phyloP scores from a whole-genome alignment of 2,329 filamentous ascomycete species.

The Talaromyces albobiverticillius region DNA sequence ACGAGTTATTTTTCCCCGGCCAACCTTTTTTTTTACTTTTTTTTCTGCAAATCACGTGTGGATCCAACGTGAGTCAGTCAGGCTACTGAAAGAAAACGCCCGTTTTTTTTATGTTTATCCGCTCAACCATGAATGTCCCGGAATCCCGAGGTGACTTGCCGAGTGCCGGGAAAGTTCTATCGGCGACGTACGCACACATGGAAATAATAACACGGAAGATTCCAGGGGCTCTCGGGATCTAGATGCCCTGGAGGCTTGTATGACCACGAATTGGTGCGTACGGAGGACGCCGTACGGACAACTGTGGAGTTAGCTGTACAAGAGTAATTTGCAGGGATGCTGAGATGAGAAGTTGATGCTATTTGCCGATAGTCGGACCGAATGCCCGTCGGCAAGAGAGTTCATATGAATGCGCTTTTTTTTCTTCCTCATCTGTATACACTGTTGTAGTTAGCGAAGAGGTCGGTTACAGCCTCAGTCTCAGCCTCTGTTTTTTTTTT shows the following conservation, averaged over 20 bases:
- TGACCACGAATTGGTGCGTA: no score
- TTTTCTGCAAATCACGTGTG: background rate
- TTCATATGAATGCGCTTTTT: background rate
- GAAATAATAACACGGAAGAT: no score
- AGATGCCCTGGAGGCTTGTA: no score
- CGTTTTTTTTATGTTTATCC: background rate
- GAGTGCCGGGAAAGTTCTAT: no score
- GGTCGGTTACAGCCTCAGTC: background rate
- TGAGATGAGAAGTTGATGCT: background rate
- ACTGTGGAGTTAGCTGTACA: background rate
- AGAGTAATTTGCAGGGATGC: background rate
- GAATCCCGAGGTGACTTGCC: background rate
- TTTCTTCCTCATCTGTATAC: background rate
- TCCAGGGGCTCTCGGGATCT: no score
- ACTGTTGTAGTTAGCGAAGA: background rate
- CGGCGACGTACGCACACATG: no score
- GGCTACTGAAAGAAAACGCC: background rate
- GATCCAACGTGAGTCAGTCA: background rate
- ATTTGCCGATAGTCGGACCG: background rate
- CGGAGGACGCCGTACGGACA: no score
- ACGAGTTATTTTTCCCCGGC: no score
- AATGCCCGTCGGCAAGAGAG: background rate
- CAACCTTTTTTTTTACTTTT: no score
- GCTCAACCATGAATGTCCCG: background rate
- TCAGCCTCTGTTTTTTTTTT: no score